A percentile compares a stretch with the other conserved stretches of the same genome.
Conservation (phyloP, 129 eudicot genomes). For the Helichrysum umbraculigerum region DNA sequence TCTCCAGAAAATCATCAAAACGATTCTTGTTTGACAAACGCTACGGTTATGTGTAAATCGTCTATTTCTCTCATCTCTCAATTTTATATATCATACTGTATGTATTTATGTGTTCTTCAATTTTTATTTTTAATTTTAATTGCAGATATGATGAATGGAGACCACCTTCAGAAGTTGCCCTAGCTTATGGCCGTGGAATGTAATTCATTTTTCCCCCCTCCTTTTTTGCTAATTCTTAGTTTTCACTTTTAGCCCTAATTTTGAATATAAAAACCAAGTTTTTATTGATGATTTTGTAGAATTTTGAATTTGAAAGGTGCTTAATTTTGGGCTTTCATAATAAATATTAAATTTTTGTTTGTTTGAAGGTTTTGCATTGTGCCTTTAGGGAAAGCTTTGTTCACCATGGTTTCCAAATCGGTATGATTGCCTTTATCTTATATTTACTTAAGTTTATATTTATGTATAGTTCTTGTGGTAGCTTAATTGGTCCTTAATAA, state of each 20-base stretch:
- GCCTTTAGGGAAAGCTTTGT: constrained; percentile 68
- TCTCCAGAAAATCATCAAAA: constrained; percentile 34
- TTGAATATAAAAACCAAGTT: neutral
- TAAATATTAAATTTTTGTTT: neutral
- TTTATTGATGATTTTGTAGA: neutral
- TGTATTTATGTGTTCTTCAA: constrained; percentile 1
- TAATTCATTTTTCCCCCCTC: constrained; percentile 20
- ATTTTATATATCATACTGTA: too few relatives aligned
- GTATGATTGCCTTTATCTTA: constrained; percentile 35
- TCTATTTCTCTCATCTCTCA: neutral
- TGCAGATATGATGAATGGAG: constrained; percentile 76
- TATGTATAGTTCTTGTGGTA: neutral
- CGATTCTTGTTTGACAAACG: constrained; percentile 63
- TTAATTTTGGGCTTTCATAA: neutral
- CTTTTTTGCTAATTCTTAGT: neutral
- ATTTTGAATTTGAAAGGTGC: neutral
- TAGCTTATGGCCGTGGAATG: constrained; percentile 80
- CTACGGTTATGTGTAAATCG: constrained; percentile 62
- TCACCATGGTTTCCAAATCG: constrained; percentile 52
- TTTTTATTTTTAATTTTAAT: neutral
- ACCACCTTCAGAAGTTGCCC: constrained; percentile 67
- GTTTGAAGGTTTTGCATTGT: constrained; percentile 70
- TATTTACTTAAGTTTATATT: neutral
- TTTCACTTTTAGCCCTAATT: neutral
- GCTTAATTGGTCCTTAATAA: neutral